phyloP scores from a whole-genome alignment of 2,329 filamentous ascomycete species.

The Diaporthe helianthi region DNA sequence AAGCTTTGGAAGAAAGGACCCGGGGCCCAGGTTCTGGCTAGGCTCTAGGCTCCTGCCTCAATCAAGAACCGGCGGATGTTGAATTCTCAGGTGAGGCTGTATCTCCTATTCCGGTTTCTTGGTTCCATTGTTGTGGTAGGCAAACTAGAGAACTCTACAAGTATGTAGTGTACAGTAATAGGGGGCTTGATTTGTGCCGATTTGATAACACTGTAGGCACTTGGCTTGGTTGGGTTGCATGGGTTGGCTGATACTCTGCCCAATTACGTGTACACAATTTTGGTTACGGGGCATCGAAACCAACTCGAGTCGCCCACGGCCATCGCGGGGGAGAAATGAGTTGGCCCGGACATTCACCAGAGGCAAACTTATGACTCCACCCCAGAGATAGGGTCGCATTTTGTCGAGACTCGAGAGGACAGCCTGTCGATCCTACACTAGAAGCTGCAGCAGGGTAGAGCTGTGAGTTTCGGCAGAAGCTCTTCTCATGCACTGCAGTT shows the following conservation, averaged over 20 bases:
- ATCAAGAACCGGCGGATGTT: neutral
- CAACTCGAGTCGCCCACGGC: neutral
- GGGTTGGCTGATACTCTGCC: neutral
- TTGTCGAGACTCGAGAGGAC: no score
- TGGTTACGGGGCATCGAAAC: neutral
- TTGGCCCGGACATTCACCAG: no score
- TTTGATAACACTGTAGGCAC: neutral
- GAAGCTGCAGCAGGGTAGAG: conserved; percentile 13
- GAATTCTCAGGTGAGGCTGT: no score
- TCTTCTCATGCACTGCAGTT: neutral
- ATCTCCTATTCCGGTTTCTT: no score
- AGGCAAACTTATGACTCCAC: neutral
- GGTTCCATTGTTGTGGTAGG: neutral
- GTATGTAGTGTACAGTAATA: neutral
- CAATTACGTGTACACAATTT: no score
- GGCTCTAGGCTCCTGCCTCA: neutral
- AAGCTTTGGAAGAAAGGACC: no score
- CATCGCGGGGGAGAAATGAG: no score
- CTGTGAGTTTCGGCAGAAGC: neutral
- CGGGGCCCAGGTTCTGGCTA: neutral
- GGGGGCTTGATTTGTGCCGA: neutral
- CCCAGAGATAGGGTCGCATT: neutral
- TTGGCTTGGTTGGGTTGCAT: neutral
- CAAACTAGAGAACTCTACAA: no score
- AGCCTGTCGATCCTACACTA: neutral